Evolutionary conservation across 2,329 filamentous ascomycete genomes (phyloP).

Genomic region (Alternaria angustiovoidea): DNA sequence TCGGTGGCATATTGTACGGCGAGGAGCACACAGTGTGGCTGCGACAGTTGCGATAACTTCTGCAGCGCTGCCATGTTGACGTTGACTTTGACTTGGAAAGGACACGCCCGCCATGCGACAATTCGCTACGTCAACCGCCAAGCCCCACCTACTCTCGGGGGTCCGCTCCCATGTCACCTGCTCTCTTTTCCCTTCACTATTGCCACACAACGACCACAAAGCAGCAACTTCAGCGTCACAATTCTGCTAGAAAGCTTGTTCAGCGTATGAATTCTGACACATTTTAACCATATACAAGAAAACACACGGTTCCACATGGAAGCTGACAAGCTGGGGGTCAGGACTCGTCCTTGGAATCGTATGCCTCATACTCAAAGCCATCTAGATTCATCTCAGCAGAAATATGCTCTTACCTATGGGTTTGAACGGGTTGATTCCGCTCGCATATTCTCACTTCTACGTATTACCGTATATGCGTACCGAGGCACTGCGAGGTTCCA

Average conservation of each 20-base stretch:
- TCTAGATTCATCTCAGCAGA: background rate
- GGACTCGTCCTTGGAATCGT: too few relatives aligned
- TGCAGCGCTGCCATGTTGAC: constrained; percentile 37
- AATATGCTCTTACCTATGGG: background rate
- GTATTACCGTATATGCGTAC: background rate
- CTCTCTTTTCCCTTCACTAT: background rate
- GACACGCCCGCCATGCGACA: constrained; percentile 20
- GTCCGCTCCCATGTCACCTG: constrained; percentile 15
- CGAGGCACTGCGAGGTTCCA: background rate
- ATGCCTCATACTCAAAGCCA: too few relatives aligned
- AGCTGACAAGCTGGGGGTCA: background rate
- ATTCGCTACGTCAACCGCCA: constrained; percentile 31
- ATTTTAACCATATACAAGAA: background rate
- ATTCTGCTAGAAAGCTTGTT: too few relatives aligned
- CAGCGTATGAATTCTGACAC: too few relatives aligned
- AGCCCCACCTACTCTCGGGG: constrained; percentile 21
- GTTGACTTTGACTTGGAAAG: constrained; percentile 5
- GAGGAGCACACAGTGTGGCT: constrained; percentile 75
- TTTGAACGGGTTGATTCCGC: background rate
- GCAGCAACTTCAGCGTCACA: too few relatives aligned
- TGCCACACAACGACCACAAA: background rate
- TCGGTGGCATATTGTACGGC: constrained; percentile 74
- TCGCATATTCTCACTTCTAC: background rate
- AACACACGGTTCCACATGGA: background rate
- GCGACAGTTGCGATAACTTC: constrained; percentile 59